Base-by-base conservation (phyloP, 208 protist genomes). In the Crithidia brevicula region DNA sequence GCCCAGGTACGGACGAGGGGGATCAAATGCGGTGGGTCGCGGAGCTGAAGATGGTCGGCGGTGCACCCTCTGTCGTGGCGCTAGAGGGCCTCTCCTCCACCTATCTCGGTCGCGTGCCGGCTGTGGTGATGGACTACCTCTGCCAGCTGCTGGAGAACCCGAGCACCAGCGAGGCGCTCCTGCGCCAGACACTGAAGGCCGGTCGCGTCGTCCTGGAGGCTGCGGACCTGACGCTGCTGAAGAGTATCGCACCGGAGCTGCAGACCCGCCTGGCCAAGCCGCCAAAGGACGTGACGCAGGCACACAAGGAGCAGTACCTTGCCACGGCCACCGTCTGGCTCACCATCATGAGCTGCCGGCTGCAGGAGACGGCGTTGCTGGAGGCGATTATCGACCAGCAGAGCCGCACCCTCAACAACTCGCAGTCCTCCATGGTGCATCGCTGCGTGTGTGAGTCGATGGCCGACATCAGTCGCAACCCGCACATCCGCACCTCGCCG, bases 381-480 rank as follows among this genome's bases (percentile, higher is more conserved):
- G 88, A 94, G 61, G 64, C 82, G 30, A 94, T 95, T 58, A 91
- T 97, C 62, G 89, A 94, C n/a, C 89, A 94, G 72, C 89, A 95
- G 66, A 92, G 81, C 70, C 84, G 86, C 54, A 91, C 85, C 34
- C 79, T 97, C 30, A 95, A 92, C 67, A 97, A 94, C 74, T 97
- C 92, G 33, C 81, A 85, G 57, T 91, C 87, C 40, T 75, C 84
- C 31, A 94, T 93, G 89, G 92, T 97, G 65, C 92, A 97, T 77
- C 86, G 88, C 74, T 90, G 84, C 60, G 87, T 95, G 51, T 92
- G 89, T 56, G 89, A 93, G 25, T 89, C 82, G 28, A 95, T 97
- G 88, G 71, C 82, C 8, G 89, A 97, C 74, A 94, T 97, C 62
- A 93, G 86, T 38, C 76, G 82, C 59, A 92, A 93, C 72, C 72